These are phyloP conservation scores for Spergularia bocconei DNA, from an alignment of 148 eudicot genomes.

Conservation along the genomic window DNA sequence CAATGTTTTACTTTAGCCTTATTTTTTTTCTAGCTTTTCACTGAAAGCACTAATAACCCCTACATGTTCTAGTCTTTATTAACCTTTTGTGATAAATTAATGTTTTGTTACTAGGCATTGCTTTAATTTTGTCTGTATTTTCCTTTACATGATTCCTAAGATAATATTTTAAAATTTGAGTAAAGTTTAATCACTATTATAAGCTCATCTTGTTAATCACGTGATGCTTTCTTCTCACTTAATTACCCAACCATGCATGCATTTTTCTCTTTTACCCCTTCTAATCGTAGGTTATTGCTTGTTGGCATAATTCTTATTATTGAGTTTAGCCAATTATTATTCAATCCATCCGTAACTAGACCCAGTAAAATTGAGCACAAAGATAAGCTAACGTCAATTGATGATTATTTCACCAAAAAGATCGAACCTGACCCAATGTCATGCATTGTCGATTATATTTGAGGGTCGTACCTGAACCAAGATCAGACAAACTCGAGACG, in stretches of 20 bases:
- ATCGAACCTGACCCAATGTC: too few relatives aligned
- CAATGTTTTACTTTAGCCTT: neutral
- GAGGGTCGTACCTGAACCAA: too few relatives aligned
- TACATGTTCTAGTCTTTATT: neutral
- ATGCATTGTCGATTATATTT: too few relatives aligned
- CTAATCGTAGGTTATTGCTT: too few relatives aligned
- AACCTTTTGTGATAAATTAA: neutral
- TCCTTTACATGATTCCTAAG: slow-evolving; percentile 23
- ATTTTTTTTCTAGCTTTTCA: neutral
- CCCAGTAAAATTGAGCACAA: too few relatives aligned
- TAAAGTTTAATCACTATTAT: slow-evolving; percentile 6
- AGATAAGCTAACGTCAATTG: too few relatives aligned
- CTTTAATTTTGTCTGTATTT: slow-evolving; percentile 30
- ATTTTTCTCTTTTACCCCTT: too few relatives aligned
- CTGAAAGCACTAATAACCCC: slow-evolving; percentile 14
- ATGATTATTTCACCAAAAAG: too few relatives aligned
- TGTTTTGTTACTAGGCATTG: slow-evolving; percentile 15
- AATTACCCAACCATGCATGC: neutral
- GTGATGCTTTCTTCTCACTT: slow-evolving; percentile 16
- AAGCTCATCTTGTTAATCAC: slow-evolving; percentile 13
- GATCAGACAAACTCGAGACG: too few relatives aligned
- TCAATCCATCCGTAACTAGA: too few relatives aligned
- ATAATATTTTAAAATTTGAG: neutral
- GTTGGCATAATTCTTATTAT: too few relatives aligned
- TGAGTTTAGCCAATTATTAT: too few relatives aligned